Evolutionary conservation across 2,329 filamentous ascomycete genomes (phyloP).

Genomic region (Colletotrichum euphorbiae): DNA sequence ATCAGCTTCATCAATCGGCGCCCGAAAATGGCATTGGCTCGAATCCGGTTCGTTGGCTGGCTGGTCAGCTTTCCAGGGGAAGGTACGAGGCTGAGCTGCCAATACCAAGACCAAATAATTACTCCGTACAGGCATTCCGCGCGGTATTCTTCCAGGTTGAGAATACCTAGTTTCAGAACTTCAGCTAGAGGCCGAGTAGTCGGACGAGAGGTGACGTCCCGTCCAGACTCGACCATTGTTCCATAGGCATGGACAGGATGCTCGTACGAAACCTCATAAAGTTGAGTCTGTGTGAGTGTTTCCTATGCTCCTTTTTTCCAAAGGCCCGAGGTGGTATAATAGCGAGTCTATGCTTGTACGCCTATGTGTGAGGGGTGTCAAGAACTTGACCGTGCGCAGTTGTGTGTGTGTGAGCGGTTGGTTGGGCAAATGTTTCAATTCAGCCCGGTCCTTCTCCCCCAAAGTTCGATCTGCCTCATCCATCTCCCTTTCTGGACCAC

Average conservation of each 20-base stretch:
- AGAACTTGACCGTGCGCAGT: conserved; percentile 13
- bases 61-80: neutral
- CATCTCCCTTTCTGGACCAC: neutral
- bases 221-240: neutral
- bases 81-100: conserved; percentile 1
- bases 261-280: conserved; percentile 4
- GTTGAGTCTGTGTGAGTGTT: conserved; percentile 23
- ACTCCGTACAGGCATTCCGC: neutral
- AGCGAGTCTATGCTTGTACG: conserved; percentile 13
- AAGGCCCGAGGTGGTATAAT: neutral
- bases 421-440: conserved; percentile 37
- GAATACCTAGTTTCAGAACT: conserved; percentile 11
- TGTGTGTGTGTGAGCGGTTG: conserved; percentile 15
- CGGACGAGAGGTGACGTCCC: too few relatives aligned
- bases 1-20: neutral
- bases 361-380: conserved; percentile 12
- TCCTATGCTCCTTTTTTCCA: neutral
- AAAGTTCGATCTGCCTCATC: neutral
- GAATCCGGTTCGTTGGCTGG: neutral
- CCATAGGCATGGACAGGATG: neutral
- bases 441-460: conserved; percentile 8
- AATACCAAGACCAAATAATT: conserved; percentile 10
- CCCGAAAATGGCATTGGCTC: neutral
- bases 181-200: conserved; percentile 5
- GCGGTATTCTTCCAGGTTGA: neutral